Base-by-base conservation (phyloP, 352 stramenopile genomes). In the Phytophthora brassicae region DNA sequence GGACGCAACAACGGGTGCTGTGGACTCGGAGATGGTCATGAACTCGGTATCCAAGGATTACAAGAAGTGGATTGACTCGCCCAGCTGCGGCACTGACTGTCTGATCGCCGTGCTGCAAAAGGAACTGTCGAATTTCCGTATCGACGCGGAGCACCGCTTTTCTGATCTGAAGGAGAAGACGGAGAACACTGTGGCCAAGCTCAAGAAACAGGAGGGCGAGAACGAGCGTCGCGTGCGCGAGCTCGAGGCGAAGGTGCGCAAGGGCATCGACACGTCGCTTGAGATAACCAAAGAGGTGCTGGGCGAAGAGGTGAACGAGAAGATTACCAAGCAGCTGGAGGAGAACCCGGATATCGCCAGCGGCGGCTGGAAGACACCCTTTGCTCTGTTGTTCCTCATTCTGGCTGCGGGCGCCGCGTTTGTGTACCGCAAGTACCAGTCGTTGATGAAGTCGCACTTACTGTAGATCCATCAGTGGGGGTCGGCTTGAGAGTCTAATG, bases 391-490 rank as follows among this genome's bases (percentile, higher is more conserved):
- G 31, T 71, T 91, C 33, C 55, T 93, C 20, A 69, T 60, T 3
- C 60, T 93, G 17, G 78, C 69, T 22, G 79, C 63, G 13, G 77
- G 72, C 45, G 77, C 66, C 35, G 65, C 61, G 20, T 81, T 78
- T 43, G 74, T 84, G 56, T 95, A 93, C 70, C 82, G 79, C 65
- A 95, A 95, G 80, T 95, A 95, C 74, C 73, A 88, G 59, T 75
- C 75, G 58, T 71, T 95, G 19, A 86, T 92, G 75, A 95, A 95
- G 78, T 91, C 81, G 38, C 86, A 95, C 72, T 68, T 95, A 74
- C 70, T 95, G 69, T 95, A 91, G 56, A 44, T 51, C 17, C 36
- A n/a, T 56, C 26, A 22, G 48, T 59, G 35, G 28, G n/a, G 39
- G 42, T 64, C 39, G 31, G 36, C 39, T 51, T 4, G 41, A 14